Evolutionary conservation across 192 early-diverging fungal genomes (phyloP).

Genomic region (Umbelopsis isabellina): DNA sequence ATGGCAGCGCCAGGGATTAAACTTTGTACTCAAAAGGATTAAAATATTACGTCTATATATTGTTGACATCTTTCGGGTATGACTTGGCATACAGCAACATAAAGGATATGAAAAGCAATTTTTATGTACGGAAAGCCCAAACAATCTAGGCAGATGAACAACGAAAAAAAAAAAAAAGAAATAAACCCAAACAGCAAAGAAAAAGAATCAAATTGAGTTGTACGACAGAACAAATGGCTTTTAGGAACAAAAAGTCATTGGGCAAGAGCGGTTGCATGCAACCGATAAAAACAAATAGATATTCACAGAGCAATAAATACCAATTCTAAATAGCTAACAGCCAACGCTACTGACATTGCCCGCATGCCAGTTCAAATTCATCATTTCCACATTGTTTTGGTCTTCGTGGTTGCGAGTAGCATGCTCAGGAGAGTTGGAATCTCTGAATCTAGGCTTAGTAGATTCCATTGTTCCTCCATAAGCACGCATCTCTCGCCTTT

Average conservation of each 20-base stretch:
- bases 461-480: background rate
- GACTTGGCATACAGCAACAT: background rate
- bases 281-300: slow-evolving; percentile 2
- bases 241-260: background rate
- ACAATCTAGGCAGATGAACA: no score
- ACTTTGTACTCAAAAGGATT: background rate
- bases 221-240: background rate
- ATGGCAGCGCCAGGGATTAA: slow-evolving; percentile 53
- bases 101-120: no score
- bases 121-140: no score
- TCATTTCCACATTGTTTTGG: slow-evolving; percentile 14
- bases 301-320: background rate
- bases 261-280: slow-evolving; percentile 7
- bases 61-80: background rate
- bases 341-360: slow-evolving; percentile 26
- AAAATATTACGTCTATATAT: no score
- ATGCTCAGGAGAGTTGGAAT: slow-evolving; percentile 1
- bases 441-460: background rate
- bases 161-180: background rate
- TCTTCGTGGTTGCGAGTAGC: background rate
- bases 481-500: slow-evolving; percentile 32
- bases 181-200: background rate
- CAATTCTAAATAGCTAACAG: slow-evolving; percentile 20
- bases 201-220: background rate
- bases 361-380: slow-evolving; percentile 26